These are phyloP conservation scores for Brassica carinata DNA, from an alignment of 345 rosid genomes.

Conservation along the genomic window DNA sequence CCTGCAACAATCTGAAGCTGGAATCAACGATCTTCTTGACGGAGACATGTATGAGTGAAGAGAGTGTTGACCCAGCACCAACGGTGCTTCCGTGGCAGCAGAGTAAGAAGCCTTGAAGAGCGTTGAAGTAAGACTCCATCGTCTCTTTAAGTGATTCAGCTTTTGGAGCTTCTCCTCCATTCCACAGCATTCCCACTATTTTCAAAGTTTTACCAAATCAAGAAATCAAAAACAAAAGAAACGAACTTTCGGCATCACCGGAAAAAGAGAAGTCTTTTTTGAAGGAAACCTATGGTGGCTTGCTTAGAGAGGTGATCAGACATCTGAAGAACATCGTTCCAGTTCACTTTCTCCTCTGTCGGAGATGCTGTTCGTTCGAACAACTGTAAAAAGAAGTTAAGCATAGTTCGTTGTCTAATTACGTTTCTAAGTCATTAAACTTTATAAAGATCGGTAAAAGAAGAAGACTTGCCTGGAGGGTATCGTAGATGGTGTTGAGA, in stretches of 20 bases:
- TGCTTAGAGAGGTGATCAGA: constrained; percentile 80
- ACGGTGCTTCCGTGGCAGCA: constrained; percentile 76
- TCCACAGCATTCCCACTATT: constrained; percentile 94
- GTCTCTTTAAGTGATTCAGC: constrained; percentile 71
- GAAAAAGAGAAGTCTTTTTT: neutral
- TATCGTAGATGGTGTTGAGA: constrained; percentile 70
- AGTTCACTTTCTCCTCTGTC: constrained; percentile 53
- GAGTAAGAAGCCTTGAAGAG: constrained; percentile 80
- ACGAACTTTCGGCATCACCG: neutral
- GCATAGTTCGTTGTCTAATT: neutral
- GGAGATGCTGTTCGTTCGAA: constrained; percentile 57
- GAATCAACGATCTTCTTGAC: constrained; percentile 76
- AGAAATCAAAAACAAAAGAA: neutral
- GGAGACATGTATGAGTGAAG: constrained; percentile 55
- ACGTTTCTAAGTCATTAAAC: constrained; percentile 3
- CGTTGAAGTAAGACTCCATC: constrained; percentile 66
- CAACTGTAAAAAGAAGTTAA: constrained; percentile 38
- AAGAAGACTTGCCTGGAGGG: constrained; percentile 58
- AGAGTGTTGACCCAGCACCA: constrained; percentile 89
- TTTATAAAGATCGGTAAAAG: neutral
- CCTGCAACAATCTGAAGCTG: constrained; percentile 83
- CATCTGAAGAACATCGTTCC: constrained; percentile 79
- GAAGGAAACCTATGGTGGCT: constrained; percentile 71
- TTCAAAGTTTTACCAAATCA: neutral
- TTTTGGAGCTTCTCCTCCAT: constrained; percentile 65